Percentiles rank a stretch among this genome's conserved stretches.
These are phyloP conservation scores for Trametes maxima DNA, from an alignment of 768 basidiomycete genomes.

Conservation along the genomic window DNA sequence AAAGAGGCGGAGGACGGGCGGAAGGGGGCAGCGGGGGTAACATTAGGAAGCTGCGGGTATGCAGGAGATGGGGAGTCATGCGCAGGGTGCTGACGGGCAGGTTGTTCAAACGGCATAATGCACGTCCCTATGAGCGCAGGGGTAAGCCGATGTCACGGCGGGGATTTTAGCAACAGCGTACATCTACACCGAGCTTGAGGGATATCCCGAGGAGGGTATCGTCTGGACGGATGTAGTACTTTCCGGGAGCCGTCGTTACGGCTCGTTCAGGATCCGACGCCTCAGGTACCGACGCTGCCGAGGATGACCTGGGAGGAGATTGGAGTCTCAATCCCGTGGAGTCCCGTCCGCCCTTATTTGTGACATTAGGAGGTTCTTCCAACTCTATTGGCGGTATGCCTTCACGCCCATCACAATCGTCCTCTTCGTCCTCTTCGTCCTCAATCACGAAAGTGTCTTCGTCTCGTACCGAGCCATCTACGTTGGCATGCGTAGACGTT, in stretches of 20 bases:
- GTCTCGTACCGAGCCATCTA: constrained; percentile 60
- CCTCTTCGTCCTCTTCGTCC: constrained; percentile 46
- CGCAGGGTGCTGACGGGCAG: constrained; percentile 64
- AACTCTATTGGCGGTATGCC: background rate
- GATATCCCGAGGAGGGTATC: constrained; percentile 71
- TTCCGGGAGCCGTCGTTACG: background rate
- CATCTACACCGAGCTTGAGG: constrained; percentile 61
- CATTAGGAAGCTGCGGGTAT: constrained; percentile 60
- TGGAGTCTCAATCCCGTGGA: too few relatives aligned
- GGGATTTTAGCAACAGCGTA: constrained; percentile 38
- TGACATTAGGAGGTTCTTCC: background rate
- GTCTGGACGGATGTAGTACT: constrained; percentile 53
- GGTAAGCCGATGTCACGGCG: background rate
- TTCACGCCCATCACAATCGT: constrained; percentile 32
- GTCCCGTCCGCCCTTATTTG: background rate
- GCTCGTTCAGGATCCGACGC: background rate
- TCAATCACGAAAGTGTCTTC: constrained; percentile 67
- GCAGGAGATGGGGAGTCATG: constrained; percentile 74
- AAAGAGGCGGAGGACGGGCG: constrained; percentile 30
- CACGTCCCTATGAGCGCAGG: constrained; percentile 46
- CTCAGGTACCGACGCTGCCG: background rate
- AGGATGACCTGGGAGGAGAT: background rate
- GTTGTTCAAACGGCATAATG: constrained; percentile 66
- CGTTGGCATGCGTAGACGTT: constrained; percentile 34
- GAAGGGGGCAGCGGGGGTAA: constrained; percentile 47